Conservation (phyloP, 2,329 filamentous ascomycete genomes). For the Kalmusia sp. region DNA sequence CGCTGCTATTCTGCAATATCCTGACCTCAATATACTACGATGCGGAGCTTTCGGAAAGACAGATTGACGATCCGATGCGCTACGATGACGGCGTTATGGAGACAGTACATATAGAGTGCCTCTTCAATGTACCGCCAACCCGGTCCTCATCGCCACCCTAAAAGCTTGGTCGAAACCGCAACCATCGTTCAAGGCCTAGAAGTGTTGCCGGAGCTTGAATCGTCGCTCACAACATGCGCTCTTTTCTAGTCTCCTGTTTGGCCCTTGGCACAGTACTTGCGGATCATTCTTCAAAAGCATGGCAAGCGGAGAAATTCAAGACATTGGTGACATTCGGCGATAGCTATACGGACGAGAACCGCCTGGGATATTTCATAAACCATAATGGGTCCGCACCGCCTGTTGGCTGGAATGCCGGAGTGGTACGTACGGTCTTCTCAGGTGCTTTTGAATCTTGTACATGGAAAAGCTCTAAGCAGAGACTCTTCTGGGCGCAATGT, state of each 20-base stretch:
- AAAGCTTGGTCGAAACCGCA: too few species aligned
- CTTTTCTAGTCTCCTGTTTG: conserved; percentile 27
- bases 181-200: too few species aligned
- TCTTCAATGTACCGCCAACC: conserved; percentile 18
- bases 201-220: too few species aligned
- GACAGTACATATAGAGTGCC: conserved; percentile 17
- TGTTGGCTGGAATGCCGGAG: conserved; percentile 61
- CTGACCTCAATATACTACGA: conserved; percentile 19
- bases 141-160: conserved; percentile 3
- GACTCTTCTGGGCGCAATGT: too few species aligned
- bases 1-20: conserved; percentile 15
- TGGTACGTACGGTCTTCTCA: conserved; percentile 40
- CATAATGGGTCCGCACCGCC: conserved; percentile 67
- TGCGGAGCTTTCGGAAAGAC: conserved; percentile 19
- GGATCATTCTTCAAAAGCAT: conserved; percentile 24
- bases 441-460: too few species aligned
- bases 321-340: conserved; percentile 76
- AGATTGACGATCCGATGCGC: conserved; percentile 1
- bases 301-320: conserved; percentile 60
- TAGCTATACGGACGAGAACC: conserved; percentile 77
- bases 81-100: conserved; percentile 2
- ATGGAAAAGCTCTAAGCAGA: too few species aligned
- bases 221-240: conserved; percentile 23
- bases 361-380: conserved; percentile 67
- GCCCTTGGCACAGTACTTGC: conserved; percentile 25